Evolutionary conservation across 768 basidiomycete species (phyloP).

Genomic region (Suillus decipiens): DNA sequence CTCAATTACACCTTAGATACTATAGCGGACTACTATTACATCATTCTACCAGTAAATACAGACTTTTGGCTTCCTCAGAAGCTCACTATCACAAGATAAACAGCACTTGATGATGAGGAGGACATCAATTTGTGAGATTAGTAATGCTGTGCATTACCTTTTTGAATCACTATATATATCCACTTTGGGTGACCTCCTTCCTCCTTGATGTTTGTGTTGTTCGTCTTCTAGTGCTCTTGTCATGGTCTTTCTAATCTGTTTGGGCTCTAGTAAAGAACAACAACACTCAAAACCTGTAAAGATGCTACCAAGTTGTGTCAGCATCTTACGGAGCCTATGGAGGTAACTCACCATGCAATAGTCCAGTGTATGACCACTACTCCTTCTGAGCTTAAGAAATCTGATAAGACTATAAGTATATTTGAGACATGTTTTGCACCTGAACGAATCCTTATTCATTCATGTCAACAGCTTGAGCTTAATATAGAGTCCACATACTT

Average conservation of each 20-base stretch:
- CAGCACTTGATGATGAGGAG: too few species aligned
- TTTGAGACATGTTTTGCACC: neutral
- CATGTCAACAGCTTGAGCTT: conserved; percentile 72
- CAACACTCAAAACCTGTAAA: conserved; percentile 77
- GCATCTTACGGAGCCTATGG: conserved; percentile 81
- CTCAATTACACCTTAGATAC: neutral
- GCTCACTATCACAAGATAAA: neutral
- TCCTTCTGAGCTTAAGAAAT: conserved; percentile 84
- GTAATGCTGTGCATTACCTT: too few species aligned
- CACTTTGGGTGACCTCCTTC: conserved; percentile 56
- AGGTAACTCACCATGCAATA: conserved; percentile 87
- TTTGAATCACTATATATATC: conserved; percentile 60
- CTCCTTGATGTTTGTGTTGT: neutral
- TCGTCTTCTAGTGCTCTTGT: neutral
- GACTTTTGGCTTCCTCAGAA: neutral
- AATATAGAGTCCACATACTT: conserved; percentile 94
- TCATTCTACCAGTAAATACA: neutral
- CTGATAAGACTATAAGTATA: conserved; percentile 64
- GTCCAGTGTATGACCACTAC: conserved; percentile 94
- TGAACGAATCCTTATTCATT: neutral
- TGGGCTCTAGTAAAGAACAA: conserved; percentile 63
- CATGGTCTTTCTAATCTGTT: neutral
- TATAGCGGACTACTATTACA: neutral
- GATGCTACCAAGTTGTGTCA: conserved; percentile 93
- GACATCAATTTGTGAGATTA: too few species aligned